phyloP scores from a whole-genome alignment of 2,329 filamentous ascomycete species.

The Colletotrichum melonis region DNA sequence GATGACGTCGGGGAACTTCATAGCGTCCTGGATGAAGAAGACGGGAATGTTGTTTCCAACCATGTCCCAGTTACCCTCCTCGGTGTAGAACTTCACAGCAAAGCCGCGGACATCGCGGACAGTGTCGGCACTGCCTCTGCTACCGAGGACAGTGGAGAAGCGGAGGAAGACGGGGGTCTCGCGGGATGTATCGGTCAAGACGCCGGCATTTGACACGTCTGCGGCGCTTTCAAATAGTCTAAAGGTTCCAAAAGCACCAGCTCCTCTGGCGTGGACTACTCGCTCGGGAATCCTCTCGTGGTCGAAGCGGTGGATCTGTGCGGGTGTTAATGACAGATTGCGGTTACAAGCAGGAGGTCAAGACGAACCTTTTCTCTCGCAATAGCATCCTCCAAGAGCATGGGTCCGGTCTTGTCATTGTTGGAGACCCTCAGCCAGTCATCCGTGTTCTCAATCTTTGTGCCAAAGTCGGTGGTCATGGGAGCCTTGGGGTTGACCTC shows the following conservation, averaged over 20 bases:
- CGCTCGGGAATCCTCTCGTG: slow-evolving; percentile 71
- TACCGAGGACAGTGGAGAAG: slow-evolving; percentile 83
- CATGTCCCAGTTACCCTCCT: slow-evolving; percentile 82
- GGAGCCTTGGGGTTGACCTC: slow-evolving; percentile 67
- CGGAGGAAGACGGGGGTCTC: slow-evolving; percentile 77
- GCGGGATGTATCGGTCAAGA: slow-evolving; percentile 75
- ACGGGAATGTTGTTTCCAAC: slow-evolving; percentile 77
- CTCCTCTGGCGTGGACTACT: slow-evolving; percentile 71
- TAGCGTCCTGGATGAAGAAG: slow-evolving; percentile 81
- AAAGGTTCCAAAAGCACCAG: slow-evolving; percentile 65
- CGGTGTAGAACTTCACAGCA: slow-evolving; percentile 80
- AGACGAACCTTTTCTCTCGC: slow-evolving; percentile 74
- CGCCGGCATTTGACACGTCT: slow-evolving; percentile 71
- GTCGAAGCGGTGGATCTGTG: slow-evolving; percentile 79
- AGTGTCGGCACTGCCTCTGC: slow-evolving; percentile 81
- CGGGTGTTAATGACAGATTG: slow-evolving; percentile 21
- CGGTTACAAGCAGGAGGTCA: accelerated
- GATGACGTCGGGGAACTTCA: slow-evolving; percentile 78
- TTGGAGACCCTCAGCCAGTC: slow-evolving; percentile 78
- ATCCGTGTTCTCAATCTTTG: slow-evolving; percentile 79
- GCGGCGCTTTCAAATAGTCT: slow-evolving; percentile 63
- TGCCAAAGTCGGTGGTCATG: slow-evolving; percentile 82
- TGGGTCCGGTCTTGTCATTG: slow-evolving; percentile 73
- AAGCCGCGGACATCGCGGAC: slow-evolving; percentile 86
- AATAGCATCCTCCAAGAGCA: slow-evolving; percentile 78